Base-by-base conservation (phyloP, 2,329 filamentous ascomycete species). In the Cladosporium velox region DNA sequence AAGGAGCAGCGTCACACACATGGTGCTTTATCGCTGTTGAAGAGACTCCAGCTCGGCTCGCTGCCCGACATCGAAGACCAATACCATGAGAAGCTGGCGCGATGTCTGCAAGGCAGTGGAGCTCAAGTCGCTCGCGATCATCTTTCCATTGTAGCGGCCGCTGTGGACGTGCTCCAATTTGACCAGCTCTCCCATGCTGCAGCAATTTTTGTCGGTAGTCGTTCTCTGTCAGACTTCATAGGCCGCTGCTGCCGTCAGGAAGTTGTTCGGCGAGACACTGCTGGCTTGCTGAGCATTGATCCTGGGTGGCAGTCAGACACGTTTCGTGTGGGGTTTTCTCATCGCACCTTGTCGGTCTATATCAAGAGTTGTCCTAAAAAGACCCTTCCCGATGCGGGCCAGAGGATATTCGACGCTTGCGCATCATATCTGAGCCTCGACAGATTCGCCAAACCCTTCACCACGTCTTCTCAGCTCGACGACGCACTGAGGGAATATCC, bases 51-150 rank as follows among this genome's bases (percentile, higher is more conserved):
- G 44, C n/a, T 49, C 21, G 44, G 44, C 1, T 49, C 44, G 44
- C 44, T 49, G 44, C 44, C 44, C 15, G 44, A 49, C 24, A 49
- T 49, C n/a, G 44, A 49, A 24, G 44, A 24, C 8, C 44, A 49
- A 24, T 49, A 49, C 15, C 44, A 49, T 12, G 44, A 49, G n/a
- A 49, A 49, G 44, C 44, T 49, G n/a, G n/a, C 15, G 3, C 18
- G 44, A 49, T 49, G 44, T 49, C n/a, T 49, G 18, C 44, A 49
- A 49, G 44, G 44, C n/a, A 49, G 44, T 49, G 44, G 44, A n/a
- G 44, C n/a, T 49, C 44, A 49, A 24, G 44, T 49, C 5, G 44
- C 44, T 24, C 44, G 18, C n/a, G 44, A 49, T n/a, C 44, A 49
- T 49, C 44, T 49, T 24, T 21, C 18, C 21, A 49, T 49, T 10